Conservation (phyloP, 345 rosid genomes). For the Microthlaspi erraticum region DNA sequence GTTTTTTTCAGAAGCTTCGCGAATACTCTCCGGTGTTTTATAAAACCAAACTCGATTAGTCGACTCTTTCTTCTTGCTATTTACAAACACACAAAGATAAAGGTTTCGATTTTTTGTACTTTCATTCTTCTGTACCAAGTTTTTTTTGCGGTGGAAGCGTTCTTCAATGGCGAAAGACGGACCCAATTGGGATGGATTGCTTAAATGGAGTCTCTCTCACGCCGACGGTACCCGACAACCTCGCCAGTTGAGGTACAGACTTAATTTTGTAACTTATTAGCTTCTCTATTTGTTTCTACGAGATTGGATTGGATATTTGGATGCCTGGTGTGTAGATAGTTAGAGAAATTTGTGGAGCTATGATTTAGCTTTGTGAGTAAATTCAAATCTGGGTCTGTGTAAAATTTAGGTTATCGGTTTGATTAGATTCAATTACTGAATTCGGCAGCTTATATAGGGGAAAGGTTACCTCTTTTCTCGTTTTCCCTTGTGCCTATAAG, state of each 20-base stretch:
- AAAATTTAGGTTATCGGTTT: background rate
- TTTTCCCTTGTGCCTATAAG: background rate
- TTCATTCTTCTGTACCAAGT: slow-evolving; percentile 14
- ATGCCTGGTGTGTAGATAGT: slow-evolving; percentile 16
- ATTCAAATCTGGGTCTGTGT: slow-evolving; percentile 7
- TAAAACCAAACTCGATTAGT: slow-evolving; percentile 16
- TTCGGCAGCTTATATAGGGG: slow-evolving; percentile 3
- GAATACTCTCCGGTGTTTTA: slow-evolving; percentile 22
- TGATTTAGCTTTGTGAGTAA: slow-evolving; percentile 10
- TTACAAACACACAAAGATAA: background rate
- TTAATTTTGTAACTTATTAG: background rate
- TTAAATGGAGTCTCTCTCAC: slow-evolving; percentile 93
- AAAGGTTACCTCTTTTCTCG: slow-evolving; percentile 14
- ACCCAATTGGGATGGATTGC: slow-evolving; percentile 94
- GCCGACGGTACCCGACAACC: slow-evolving; percentile 73
- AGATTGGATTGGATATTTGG: background rate
- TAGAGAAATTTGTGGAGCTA: background rate
- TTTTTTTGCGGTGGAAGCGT: slow-evolving; percentile 17
- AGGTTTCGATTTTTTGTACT: background rate
- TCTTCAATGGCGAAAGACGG: slow-evolving; percentile 79
- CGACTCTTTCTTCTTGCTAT: background rate
- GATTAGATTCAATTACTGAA: background rate
- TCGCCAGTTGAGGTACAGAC: slow-evolving; percentile 70
- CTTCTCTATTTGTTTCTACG: background rate
- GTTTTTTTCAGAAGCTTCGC: slow-evolving; percentile 27